Base-by-base conservation (phyloP, 1,284 basidiomycete species). In the Sanghuangporus sanghuang region DNA sequence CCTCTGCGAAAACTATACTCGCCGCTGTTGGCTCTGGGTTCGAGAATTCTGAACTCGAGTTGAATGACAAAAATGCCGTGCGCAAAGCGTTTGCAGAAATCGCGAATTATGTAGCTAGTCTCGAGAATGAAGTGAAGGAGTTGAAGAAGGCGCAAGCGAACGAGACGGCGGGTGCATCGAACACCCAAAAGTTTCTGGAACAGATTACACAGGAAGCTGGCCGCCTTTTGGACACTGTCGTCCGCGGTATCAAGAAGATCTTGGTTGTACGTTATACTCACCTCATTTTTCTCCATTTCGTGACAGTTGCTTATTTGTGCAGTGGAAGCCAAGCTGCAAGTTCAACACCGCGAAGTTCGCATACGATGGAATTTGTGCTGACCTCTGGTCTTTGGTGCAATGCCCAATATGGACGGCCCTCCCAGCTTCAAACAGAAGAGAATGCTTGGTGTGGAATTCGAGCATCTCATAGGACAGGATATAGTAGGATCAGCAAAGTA, bases 291-390 rank as follows among this genome's bases (percentile, higher is more conserved):
- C 49, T n/a, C 48, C 32, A n/a, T 14, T n/a, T 44, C 42, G 36
- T 23, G 32, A 39, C 48, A 65, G 42, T 11, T 58, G 39, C 64
- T 46, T 50, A 64, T 63, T 56, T 57, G 36, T 61, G 32, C 57
- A 84, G 83, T 85, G 82, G 82, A 81, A 78, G 66, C 75, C 80
- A 2, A 78, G 78, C 1, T 85, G 82, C 72, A 84, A 83, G 69
- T 76, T 71, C 0, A 79, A 80, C 23, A 67, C 72, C 12, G 77
- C 84, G 9, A 83, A 78, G 64, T 86, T 78, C 77, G 67, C 70
- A 9, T 85, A 83, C 68, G 83, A 85, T 64, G 84, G 82, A 14
- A 76, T 85, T 12, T 85, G 82, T 69, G 68, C 74, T 7, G 80
- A 85, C 69, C 81, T 0, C 74, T 72, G n/a, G 77, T 85, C 38